Base-by-base conservation (phyloP, 371 early-diverging fungal species). In the Syncephalastrum contaminatum region DNA sequence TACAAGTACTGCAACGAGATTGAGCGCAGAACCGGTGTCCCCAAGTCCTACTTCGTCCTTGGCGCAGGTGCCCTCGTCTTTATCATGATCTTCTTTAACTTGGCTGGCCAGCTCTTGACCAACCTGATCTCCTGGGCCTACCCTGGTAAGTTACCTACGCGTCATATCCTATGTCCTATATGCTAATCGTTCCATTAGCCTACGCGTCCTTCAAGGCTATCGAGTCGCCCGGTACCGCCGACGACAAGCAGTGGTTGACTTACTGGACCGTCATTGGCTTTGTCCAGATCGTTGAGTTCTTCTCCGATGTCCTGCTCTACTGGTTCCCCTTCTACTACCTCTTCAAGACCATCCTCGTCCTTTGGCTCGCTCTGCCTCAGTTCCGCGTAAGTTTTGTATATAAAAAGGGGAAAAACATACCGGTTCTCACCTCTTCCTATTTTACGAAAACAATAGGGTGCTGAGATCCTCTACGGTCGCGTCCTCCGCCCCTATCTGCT, bases 241-340 rank as follows among this genome's bases (percentile, higher is more conserved):
- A 95, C 69, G 95, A 95, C 66, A 87, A 75, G 42, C 96, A 95
- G 72, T 96, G 96, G 96, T 72, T 88, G 58, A 86, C 87, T 18
- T 89, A 89, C 69, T 89, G 89, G 93, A 84, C 84, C 22, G 94
- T 96, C 15, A 91, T 89, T 72, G 95, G 90, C 30, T 84, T 92
- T 69, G 69, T 92, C 46, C 89, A 88, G 61, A 73, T 90, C 36
- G 43, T 86, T 55, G 96, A 96, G 80, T 93, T 89, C 79, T 95
- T 95, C 69, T 79, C 86, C 53, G 92, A 93, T 54, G 53, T 86
- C 52, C 52, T 96, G 14, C 74, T 92, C 51, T 89, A 88, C 79
- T 96, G 95, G 95, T 70, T 93, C 68, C 94, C 95, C 49, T 91
- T 97, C 76, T 98, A 95, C 82, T 96, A 90, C 72, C 68, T 88